A percentile compares a stretch with the other conserved stretches of the same genome.
Conservation (phyloP, 2,329 filamentous ascomycete genomes). For the Didymella pinodella region DNA sequence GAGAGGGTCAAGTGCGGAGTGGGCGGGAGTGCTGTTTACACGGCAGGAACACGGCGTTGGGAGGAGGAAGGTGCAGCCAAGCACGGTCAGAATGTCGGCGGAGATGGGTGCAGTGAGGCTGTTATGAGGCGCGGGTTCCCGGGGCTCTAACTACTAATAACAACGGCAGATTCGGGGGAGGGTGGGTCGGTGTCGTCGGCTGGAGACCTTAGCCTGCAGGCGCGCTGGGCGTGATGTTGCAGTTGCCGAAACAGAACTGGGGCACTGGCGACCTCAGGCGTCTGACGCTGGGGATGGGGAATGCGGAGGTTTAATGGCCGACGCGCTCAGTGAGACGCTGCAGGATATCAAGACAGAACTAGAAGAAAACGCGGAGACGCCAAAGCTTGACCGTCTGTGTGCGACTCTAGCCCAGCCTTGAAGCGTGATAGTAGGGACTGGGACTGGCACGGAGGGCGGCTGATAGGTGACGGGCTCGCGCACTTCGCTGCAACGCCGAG, state of each 20-base stretch:
- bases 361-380: conserved; percentile 40
- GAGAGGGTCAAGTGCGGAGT: conserved; percentile 1
- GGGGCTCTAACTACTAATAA: conserved; percentile 18
- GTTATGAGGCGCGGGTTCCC: conserved; percentile 24
- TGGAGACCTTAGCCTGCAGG: conserved; percentile 13
- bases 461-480: conserved; percentile 19
- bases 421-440: conserved; percentile 9
- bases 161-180: conserved; percentile 13
- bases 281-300: conserved; percentile 15
- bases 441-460: not conserved
- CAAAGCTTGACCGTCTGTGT: conserved; percentile 23
- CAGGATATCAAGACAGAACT: conserved; percentile 25
- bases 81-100: conserved; percentile 23
- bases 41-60: conserved; percentile 7
- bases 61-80: conserved; percentile 21
- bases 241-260: conserved; percentile 18
- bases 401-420: conserved; percentile 17
- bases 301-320: conserved; percentile 20
- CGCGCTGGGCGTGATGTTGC: conserved; percentile 16
- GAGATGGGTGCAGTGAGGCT: conserved; percentile 33
- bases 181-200: conserved; percentile 21
- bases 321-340: conserved; percentile 22
- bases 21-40: conserved; percentile 5
- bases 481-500: conserved; percentile 17
- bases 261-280: conserved; percentile 14